Percentiles rank a stretch among this genome's conserved stretches.
Conservation (phyloP, 257 asterid genomes). For the Nicotiana noctiflora region DNA sequence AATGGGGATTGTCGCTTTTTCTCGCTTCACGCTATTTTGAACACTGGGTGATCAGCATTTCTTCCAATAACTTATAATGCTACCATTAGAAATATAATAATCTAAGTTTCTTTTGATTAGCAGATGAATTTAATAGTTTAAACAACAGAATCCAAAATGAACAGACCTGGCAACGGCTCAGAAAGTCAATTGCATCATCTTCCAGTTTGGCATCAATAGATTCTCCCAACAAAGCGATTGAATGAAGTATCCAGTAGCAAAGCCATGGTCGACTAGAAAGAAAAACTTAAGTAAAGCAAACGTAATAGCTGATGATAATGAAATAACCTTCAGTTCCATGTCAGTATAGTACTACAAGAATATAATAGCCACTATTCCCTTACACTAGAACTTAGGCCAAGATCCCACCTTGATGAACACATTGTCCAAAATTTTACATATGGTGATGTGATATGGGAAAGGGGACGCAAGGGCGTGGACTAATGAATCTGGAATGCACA, state of each 20-base stretch:
- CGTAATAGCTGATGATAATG: not conserved
- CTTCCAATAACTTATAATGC: not conserved
- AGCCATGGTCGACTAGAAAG: conserved; percentile 89
- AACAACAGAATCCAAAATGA: not conserved
- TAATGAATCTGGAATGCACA: not conserved
- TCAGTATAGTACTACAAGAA: not conserved
- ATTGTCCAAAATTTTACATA: not conserved
- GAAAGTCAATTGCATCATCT: conserved; percentile 56
- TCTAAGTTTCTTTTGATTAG: not conserved
- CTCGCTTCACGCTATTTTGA: no score
- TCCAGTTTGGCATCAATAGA: conserved; percentile 51
- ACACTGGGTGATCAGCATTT: not conserved
- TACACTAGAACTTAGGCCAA: not conserved
- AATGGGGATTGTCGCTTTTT: no score
- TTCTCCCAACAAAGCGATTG: conserved; percentile 78
- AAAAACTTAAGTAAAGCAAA: conserved; percentile 3
- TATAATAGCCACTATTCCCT: not conserved
- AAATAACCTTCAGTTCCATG: not conserved
- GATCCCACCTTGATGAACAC: not conserved
- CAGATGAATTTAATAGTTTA: not conserved
- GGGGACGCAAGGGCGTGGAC: not conserved
- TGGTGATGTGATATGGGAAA: not conserved
- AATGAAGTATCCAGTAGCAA: conserved; percentile 90
- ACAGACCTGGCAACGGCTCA: conserved; percentile 70
- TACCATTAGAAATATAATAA: not conserved